Percentiles rank a stretch among this genome's conserved stretches.
Evolutionary conservation across 2,329 filamentous ascomycete species (phyloP).

Genomic region (Aspergillus sp.): DNA sequence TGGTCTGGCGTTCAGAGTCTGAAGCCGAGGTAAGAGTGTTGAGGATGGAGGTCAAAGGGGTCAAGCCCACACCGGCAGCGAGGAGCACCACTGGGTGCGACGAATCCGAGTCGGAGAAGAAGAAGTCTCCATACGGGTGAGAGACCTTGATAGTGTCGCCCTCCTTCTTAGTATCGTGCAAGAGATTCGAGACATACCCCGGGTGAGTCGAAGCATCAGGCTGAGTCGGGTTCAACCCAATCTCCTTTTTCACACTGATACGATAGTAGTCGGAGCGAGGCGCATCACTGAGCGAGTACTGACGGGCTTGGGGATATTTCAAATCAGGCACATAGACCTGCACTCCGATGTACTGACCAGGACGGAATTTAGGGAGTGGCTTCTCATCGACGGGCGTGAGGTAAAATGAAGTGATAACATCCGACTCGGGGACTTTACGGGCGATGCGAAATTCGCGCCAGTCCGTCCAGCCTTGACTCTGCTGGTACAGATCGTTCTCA

Average conservation of each 20-base stretch:
- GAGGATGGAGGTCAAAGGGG: conserved; percentile 58
- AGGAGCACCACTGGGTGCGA: conserved; percentile 54
- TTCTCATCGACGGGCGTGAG: conserved; percentile 59
- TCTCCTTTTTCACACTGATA: conserved; percentile 66
- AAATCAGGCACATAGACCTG: conserved; percentile 55
- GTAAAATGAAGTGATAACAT: conserved; percentile 67
- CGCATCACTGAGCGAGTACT: conserved; percentile 68
- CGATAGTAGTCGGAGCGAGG: conserved; percentile 60
- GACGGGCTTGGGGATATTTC: conserved; percentile 61
- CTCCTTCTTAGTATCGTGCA: conserved; percentile 58
- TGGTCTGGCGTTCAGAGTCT: conserved; percentile 45
- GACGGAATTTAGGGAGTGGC: conserved; percentile 59
- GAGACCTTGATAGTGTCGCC: conserved; percentile 63
- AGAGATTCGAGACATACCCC: conserved; percentile 64
- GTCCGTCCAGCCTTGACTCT: conserved; percentile 58
- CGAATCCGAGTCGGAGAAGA: conserved; percentile 37
- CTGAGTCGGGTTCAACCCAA: conserved; percentile 46
- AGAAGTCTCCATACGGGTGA: conserved; percentile 63
- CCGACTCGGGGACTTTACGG: conserved; percentile 61
- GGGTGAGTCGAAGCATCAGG: conserved; percentile 47
- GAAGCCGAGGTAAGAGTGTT: conserved; percentile 45
- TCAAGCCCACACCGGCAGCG: conserved; percentile 57
- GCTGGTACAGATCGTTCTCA: conserved; percentile 59
- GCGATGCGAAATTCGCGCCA: conserved; percentile 65
- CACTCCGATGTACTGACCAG: conserved; percentile 69